Evolutionary conservation across 73 alveolate genomes (phyloP).

Genomic region (Paraurostyla sp.): DNA sequence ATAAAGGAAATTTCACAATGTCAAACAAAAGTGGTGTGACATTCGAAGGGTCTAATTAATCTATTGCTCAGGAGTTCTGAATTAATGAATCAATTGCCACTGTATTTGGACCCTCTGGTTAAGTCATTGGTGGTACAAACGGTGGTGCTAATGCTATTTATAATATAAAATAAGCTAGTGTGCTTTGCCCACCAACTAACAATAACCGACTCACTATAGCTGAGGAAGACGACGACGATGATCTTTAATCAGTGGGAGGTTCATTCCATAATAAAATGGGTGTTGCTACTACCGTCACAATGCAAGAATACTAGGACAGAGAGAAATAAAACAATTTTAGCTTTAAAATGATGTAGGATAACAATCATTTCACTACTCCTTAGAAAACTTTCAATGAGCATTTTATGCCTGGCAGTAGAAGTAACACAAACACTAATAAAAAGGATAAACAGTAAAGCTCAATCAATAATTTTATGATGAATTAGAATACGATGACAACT

Average conservation of each 20-base stretch:
- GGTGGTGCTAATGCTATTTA: constrained; percentile 21
- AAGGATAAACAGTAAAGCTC: neutral
- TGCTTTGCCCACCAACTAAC: neutral
- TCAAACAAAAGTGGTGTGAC: constrained; percentile 35
- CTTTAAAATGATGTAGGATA: neutral
- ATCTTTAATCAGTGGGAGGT: constrained; percentile 36
- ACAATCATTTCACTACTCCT: constrained; percentile 3
- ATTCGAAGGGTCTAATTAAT: constrained; percentile 52
- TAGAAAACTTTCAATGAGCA: neutral
- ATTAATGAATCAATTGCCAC: constrained; percentile 45
- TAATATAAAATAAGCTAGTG: neutral
- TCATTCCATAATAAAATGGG: neutral
- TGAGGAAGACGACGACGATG: constrained; percentile 54
- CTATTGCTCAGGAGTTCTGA: constrained; percentile 51
- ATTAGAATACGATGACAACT: constrained; percentile 15
- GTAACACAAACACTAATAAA: neutral
- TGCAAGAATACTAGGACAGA: neutral
- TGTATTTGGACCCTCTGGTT: constrained; percentile 15
- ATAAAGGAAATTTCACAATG: constrained; percentile 20
- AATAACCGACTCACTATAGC: neutral
- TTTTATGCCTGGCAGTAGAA: too few relatives aligned
- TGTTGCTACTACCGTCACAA: too few relatives aligned
- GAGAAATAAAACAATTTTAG: constrained; percentile 11
- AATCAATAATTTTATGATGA: neutral
- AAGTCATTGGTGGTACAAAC: neutral